phyloP scores from a whole-genome alignment of 306 rosid species.

The Gleditsia sinensis region DNA sequence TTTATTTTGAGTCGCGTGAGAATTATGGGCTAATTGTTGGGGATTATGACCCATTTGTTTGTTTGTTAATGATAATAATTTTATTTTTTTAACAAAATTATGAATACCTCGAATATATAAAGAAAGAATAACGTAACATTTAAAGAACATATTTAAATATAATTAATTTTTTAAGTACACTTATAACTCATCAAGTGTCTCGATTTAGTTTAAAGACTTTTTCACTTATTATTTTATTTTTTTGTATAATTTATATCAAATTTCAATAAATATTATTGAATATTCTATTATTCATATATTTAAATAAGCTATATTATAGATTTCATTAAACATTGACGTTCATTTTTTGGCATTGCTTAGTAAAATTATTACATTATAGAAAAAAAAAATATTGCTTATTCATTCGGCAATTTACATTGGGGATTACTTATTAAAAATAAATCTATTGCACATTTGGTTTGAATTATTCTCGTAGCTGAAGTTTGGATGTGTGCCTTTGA shows the following conservation, averaged over 20 bases:
- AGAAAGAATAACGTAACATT: no score
- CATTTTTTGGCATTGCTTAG: background rate
- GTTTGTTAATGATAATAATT: no score
- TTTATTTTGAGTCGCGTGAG: background rate
- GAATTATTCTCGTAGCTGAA: constrained; percentile 44
- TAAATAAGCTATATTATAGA: background rate
- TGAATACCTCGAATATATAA: no score
- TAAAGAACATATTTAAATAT: no score
- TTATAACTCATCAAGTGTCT: no score
- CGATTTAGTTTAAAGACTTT: no score
- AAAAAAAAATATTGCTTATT: background rate
- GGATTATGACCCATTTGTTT: constrained; percentile 11
- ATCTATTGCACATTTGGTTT: constrained; percentile 34
- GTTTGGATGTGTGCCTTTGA: constrained; percentile 29
- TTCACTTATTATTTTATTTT: no score
- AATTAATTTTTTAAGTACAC: no score
- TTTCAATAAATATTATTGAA: no score
- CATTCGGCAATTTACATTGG: constrained; percentile 1
- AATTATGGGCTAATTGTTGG: background rate
- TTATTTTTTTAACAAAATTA: no score
- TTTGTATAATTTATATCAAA: no score
- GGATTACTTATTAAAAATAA: background rate
- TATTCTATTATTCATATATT: no score
- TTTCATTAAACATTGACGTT: background rate
- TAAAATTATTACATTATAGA: background rate